Evolutionary conservation across 2,329 filamentous ascomycete species (phyloP), one percentile per base, ranked within the genome.

Genomic region (Lecanicillium sp.): DNA sequence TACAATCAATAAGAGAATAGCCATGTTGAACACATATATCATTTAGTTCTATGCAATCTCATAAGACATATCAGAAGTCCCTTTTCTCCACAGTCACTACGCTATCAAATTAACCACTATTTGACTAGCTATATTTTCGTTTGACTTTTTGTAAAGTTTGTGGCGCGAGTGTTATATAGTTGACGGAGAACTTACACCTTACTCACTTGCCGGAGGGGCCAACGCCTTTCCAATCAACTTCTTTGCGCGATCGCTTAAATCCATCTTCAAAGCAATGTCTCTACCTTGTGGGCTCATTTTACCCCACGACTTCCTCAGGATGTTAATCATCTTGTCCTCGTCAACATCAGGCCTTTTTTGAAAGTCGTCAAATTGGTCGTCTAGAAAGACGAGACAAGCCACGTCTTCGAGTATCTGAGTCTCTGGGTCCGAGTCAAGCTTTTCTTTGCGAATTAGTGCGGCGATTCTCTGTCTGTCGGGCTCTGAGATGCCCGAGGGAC

Each of bases 321-420:
- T 85, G 14, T 62, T 64, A 15, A 90, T 56, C 43, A 87, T 78
- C 70, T 92, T 94, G 36, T 78, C 80, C 62, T 90, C 84, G 52
- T 87, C 83, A 13, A 71, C 56, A 38, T 80, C 71, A 19, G 75
- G 71, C 54, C 72, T 68, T 48, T 58, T 70, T 66, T 86, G 82
- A 60, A 92, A 94, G 36, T 73, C 75, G 51, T 89, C 86, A 46
- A 94, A 83, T 55, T 92, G 84, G 55, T 90, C 85, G 55, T 92
- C 86, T 47, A 94, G 62, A 56, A 94, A 94, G 19, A 94, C 86
- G 40, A 94, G 63, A 55, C 86, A 94, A 3, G 87, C 87, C 33
- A 87, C 83, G 62, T 94, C 87, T 64, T 94, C 87, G 45, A 94
- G 67, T 6, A 76, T 70, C 65, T 90, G 83, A 39, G 81, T 79